Evolutionary conservation across 2,329 filamentous ascomycete species (phyloP).

Genomic region (Fonsecaea erecta): DNA sequence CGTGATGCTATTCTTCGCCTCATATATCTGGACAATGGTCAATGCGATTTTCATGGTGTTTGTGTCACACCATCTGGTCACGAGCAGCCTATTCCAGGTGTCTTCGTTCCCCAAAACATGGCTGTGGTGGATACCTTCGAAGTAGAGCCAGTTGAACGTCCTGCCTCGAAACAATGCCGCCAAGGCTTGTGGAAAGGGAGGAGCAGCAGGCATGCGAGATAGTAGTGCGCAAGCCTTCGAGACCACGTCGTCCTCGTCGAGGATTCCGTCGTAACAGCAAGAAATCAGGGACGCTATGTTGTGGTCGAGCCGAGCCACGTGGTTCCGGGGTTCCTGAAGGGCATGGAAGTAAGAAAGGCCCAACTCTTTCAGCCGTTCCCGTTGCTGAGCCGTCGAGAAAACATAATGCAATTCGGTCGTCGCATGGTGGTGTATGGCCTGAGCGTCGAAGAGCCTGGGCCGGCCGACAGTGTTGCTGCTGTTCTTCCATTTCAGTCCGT

Average conservation of each 20-base stretch:
- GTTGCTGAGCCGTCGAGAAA: neutral
- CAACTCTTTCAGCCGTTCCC: neutral
- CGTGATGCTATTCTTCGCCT: neutral
- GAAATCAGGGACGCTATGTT: neutral
- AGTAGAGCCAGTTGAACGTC: neutral
- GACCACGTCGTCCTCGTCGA: neutral
- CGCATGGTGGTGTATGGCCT: neutral
- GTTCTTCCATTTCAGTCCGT: neutral
- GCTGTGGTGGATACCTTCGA: neutral
- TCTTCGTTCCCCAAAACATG: neutral
- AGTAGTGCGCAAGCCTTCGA: neutral
- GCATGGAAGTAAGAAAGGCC: neutral
- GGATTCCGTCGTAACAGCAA: neutral
- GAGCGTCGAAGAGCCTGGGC: neutral
- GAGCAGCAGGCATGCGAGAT: neutral
- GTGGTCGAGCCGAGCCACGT: neutral
- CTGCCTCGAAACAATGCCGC: neutral
- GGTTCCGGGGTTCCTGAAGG: neutral
- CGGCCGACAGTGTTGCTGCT: neutral
- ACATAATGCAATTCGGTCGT: neutral
- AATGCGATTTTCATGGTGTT: neutral
- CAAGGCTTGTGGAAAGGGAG: neutral
- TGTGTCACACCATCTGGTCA: neutral
- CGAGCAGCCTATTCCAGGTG: neutral
- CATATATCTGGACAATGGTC: neutral